Base-by-base conservation (phyloP, 768 basidiomycete genomes). In the Macrolepiota fuliginosa region DNA sequence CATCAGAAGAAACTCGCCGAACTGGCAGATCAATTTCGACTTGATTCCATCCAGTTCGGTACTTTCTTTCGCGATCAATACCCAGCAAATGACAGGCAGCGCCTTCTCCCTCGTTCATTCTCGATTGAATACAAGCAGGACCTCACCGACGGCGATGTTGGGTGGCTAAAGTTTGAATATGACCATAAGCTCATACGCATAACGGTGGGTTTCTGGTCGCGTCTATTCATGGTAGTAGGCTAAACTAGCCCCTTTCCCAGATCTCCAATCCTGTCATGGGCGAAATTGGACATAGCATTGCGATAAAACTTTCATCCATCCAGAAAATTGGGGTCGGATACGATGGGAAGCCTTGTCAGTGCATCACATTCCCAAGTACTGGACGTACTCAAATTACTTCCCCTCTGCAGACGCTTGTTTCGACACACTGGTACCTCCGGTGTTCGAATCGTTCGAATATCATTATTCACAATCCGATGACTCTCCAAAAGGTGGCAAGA, bases 121-220 rank as follows among this genome's bases (percentile, higher is more conserved):
- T 92, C 90, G 0, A 74, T 86, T 3, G 92, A 93, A 72, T 91
- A 85, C 81, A 83, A 89, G 58, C 72, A 78, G 42, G 74, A 83
- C 45, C 86, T 83, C 62, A 70, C 73, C 42, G 63, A 66, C 7
- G 64, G 77, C 11, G 79, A 83, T 37, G 77, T 79, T 35, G 88
- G 81, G 0, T 80, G 82, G 70, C 70, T 92, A 19, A 71, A 76
- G 35, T 84, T 92, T 36, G 83, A 88, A 58, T 91, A 90, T 65
- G 85, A 86, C 29, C 82, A 89, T 66, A 90, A 87, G 72, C 67
- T 83, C 15, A 79, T 93, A 37, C 82, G 83, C 13, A 78, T 91
- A 15, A 78, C 77, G 72, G 90, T 89, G 62, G 65, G 77, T 68
- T 4, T 25, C 22, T n/a, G n/a, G 27, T 13, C 6, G 17, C 54